A percentile compares a stretch with the other conserved stretches of the same genome.
These are phyloP conservation scores for Asterochloris erici DNA, from an alignment of 139 green algal genomes.

Conservation along the genomic window DNA sequence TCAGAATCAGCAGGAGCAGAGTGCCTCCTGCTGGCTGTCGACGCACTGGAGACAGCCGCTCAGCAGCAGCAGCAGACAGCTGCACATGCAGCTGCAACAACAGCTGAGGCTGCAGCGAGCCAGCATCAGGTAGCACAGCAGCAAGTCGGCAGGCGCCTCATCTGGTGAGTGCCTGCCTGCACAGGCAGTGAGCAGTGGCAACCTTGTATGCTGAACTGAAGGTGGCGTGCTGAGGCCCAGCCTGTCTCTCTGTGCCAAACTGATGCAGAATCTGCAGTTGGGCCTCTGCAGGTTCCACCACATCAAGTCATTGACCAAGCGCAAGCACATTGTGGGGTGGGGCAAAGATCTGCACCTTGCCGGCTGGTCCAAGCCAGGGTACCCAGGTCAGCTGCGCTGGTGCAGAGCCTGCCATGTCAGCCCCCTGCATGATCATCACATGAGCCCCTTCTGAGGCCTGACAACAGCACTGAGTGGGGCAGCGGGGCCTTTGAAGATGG, in stretches of 20 bases:
- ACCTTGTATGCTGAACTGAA: neutral
- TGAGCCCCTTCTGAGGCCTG: no score
- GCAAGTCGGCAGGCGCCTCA: neutral
- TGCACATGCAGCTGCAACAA: neutral
- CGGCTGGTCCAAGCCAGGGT: constrained; percentile 57
- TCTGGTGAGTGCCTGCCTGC: constrained; percentile 3
- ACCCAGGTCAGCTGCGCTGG: constrained; percentile 30
- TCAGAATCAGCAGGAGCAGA: constrained; percentile 18
- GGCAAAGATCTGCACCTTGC: constrained; percentile 34
- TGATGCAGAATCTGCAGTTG: neutral
- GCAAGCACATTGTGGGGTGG: constrained; percentile 60
- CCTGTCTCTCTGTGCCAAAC: neutral
- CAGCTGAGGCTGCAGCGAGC: neutral
- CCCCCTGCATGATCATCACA: neutral
- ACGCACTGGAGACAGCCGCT: constrained; percentile 9
- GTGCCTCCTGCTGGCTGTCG: constrained; percentile 27
- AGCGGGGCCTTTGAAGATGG: no score
- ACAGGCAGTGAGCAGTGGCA: neutral
- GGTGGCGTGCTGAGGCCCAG: no score
- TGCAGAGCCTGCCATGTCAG: neutral
- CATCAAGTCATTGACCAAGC: constrained; percentile 64
- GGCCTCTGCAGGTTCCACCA: constrained; percentile 66
- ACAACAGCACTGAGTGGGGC: no score
- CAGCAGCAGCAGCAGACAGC: neutral
- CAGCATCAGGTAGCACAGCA: no score